These are phyloP conservation scores for Aspergillus conjunctus DNA, from an alignment of 495 filamentous ascomycete species.

Conservation along the genomic window DNA sequence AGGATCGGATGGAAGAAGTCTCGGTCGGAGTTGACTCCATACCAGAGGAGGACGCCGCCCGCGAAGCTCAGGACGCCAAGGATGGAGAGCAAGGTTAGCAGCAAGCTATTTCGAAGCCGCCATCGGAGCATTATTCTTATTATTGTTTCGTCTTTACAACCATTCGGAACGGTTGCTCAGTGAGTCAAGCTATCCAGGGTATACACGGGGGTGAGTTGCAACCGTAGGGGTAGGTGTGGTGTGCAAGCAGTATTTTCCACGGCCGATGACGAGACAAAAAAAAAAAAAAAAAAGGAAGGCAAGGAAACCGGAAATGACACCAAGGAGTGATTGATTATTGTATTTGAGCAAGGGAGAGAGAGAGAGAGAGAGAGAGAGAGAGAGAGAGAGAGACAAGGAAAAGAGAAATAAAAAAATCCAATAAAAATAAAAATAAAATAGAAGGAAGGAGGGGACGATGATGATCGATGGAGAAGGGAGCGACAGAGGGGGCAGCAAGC, in stretches of 20 bases:
- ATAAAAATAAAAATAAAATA: too few species aligned
- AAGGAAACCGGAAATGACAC: too few species aligned
- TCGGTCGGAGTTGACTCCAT: constrained; percentile 44
- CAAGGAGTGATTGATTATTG: too few species aligned
- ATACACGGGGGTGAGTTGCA: neutral
- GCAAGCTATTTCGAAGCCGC: constrained; percentile 29
- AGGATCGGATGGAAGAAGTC: constrained; percentile 42
- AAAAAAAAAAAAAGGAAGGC: too few species aligned
- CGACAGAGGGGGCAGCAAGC: too few species aligned
- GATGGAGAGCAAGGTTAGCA: constrained; percentile 30
- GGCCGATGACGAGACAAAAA: too few species aligned
- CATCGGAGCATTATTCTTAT: constrained; percentile 21
- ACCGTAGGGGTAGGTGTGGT: neutral
- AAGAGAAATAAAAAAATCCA: too few species aligned
- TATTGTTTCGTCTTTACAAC: neutral
- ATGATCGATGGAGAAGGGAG: too few species aligned
- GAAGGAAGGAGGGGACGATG: too few species aligned
- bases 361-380: too few species aligned
- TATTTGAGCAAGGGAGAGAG: too few species aligned
- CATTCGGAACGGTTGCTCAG: neutral
- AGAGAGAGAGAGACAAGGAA: too few species aligned
- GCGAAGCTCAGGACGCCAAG: constrained; percentile 23
- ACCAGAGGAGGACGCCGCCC: constrained; percentile 37
- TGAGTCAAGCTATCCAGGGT: neutral
- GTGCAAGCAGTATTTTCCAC: neutral